Evolutionary conservation across 2,329 filamentous ascomycete genomes (phyloP).

Genomic region (Fusarium sp.): DNA sequence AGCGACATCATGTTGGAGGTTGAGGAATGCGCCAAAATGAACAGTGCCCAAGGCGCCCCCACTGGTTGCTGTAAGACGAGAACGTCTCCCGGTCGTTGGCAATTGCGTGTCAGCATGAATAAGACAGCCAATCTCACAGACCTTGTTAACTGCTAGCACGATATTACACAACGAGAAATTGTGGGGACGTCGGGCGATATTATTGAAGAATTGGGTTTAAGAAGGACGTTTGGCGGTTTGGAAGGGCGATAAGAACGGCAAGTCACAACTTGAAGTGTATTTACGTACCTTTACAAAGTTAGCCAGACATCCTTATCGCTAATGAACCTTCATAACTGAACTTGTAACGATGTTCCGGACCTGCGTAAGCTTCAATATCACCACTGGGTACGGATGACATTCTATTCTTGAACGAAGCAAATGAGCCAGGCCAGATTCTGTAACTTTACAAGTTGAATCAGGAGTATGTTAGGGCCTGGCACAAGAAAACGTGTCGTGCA

Average conservation of each 20-base stretch:
- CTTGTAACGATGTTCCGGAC: too few relatives aligned
- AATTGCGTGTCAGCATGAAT: not conserved
- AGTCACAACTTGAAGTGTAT: too few relatives aligned
- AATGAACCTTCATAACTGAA: too few relatives aligned
- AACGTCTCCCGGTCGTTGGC: not conserved
- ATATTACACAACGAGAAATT: accelerated
- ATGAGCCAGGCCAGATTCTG: too few relatives aligned
- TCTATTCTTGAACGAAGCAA: too few relatives aligned
- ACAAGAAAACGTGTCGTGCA: too few relatives aligned
- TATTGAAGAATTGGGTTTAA: not conserved
- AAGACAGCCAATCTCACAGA: not conserved
- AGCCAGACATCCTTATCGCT: accelerated
- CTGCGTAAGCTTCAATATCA: too few relatives aligned
- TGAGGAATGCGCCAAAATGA: not conserved
- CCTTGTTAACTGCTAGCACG: not conserved
- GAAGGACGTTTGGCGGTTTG: not conserved
- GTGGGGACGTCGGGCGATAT: not conserved
- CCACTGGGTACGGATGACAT: too few relatives aligned
- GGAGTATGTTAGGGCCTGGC: too few relatives aligned
- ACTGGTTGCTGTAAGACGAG: not conserved
- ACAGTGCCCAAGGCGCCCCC: not conserved
- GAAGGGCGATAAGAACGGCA: not conserved
- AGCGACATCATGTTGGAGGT: not conserved
- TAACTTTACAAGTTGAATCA: too few relatives aligned
- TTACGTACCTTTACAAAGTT: too few relatives aligned